A percentile compares a stretch with the other conserved stretches of the same genome.
These are phyloP conservation scores for Crucihimalaya himalaica DNA, from an alignment of 345 rosid species.

Conservation along the genomic window DNA sequence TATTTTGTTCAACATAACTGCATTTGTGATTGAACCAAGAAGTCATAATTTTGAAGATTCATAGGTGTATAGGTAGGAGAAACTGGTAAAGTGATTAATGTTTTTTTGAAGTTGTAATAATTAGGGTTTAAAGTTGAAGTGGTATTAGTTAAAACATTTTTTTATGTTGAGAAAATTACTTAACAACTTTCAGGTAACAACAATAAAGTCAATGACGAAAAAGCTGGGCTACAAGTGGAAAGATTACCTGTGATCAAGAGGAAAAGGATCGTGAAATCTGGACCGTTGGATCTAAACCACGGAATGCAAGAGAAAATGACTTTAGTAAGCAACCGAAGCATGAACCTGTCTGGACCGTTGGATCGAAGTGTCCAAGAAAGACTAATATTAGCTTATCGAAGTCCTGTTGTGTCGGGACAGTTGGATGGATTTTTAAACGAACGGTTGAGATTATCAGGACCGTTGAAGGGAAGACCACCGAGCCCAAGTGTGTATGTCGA, in stretches of 20 bases:
- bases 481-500: constrained; percentile 49
- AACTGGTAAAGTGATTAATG: neutral
- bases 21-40: constrained; percentile 1
- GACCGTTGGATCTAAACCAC: constrained; percentile 55
- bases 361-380: constrained; percentile 60
- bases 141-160: neutral
- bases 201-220: constrained; percentile 39
- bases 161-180: neutral
- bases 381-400: constrained; percentile 45
- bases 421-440: constrained; percentile 44
- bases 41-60: neutral
- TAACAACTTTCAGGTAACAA: constrained; percentile 21
- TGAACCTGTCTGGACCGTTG: constrained; percentile 68
- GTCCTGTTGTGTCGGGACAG: constrained; percentile 49
- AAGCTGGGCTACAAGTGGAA: constrained; percentile 38
- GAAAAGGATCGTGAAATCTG: constrained; percentile 61
- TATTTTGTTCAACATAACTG: neutral
- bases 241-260: constrained; percentile 32
- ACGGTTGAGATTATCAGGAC: constrained; percentile 56
- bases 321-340: constrained; percentile 29
- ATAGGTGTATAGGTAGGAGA: neutral
- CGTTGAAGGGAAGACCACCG: constrained; percentile 45
- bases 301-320: constrained; percentile 42
- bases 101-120: neutral
- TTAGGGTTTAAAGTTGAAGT: constrained; percentile 8